Percentiles rank a stretch among this genome's conserved stretches.
phyloP scores from a whole-genome alignment of 2,329 filamentous ascomycete species.

The Myotisia sp. region DNA sequence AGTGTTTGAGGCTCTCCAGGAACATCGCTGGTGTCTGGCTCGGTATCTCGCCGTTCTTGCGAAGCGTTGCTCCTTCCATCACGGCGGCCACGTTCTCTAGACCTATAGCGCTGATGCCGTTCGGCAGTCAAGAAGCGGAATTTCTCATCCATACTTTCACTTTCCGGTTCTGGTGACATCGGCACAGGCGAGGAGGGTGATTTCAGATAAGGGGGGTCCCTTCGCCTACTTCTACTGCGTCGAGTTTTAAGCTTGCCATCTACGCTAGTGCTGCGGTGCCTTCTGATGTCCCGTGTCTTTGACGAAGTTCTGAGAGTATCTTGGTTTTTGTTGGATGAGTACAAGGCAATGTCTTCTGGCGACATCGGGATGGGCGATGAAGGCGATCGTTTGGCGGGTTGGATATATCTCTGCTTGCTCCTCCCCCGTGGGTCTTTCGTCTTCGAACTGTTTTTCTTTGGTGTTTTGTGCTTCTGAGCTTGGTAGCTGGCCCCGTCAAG shows the following conservation, averaged over 20 bases:
- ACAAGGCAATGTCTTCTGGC: slow-evolving; percentile 55
- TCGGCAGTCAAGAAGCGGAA: slow-evolving; percentile 32
- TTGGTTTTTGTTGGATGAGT: slow-evolving; percentile 27
- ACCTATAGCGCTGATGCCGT: slow-evolving; percentile 31
- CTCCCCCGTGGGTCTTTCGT: slow-evolving; percentile 56
- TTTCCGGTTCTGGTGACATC: slow-evolving; percentile 47
- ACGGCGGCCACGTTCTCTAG: slow-evolving; percentile 37
- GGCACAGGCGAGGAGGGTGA: slow-evolving; percentile 74
- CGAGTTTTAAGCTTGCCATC: slow-evolving; percentile 16
- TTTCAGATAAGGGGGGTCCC: slow-evolving; percentile 46
- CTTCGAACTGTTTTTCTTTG: slow-evolving; percentile 37
- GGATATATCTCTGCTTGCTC: slow-evolving; percentile 51
- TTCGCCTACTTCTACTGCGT: slow-evolving; percentile 48
- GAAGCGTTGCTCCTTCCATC: slow-evolving; percentile 31
- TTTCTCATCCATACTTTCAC: slow-evolving; percentile 49
- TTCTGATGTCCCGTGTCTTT: slow-evolving; percentile 27
- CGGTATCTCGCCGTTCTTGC: slow-evolving; percentile 26
- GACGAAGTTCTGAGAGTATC: too few species aligned
- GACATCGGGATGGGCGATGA: slow-evolving; percentile 92
- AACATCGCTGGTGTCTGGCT: neutral
- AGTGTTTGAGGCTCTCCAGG: neutral
- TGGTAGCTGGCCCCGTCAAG: slow-evolving; percentile 62
- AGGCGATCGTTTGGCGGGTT: slow-evolving; percentile 68
- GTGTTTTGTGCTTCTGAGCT: slow-evolving; percentile 37
- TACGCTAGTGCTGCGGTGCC: slow-evolving; percentile 26